Conservation (phyloP, 495 filamentous ascomycete genomes). For the Podospora comata region DNA sequence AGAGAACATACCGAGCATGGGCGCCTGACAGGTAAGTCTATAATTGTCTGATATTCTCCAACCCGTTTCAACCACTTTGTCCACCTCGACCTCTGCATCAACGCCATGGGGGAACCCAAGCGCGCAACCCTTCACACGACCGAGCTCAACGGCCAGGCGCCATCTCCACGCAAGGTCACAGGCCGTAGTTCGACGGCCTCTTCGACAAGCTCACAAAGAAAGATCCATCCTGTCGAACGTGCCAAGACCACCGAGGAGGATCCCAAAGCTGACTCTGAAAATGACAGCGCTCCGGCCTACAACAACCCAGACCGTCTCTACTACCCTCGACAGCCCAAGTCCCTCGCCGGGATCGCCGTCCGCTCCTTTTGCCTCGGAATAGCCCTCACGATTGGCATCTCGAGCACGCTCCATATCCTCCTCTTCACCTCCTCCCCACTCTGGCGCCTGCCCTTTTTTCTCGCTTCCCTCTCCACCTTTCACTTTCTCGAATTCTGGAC, state of each 20-base stretch:
- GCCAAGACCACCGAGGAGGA: not conserved
- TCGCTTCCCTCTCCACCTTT: slow-evolving; percentile 71
- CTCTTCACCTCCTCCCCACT: slow-evolving; percentile 46
- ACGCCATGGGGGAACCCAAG: not conserved
- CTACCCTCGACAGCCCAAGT: slow-evolving; percentile 59
- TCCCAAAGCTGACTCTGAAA: slow-evolving; percentile 27
- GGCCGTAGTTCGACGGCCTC: slow-evolving; percentile 50
- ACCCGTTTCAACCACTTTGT: not conserved
- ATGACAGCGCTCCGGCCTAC: slow-evolving; percentile 32
- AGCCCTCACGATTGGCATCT: slow-evolving; percentile 40
- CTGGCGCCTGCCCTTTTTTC: slow-evolving; percentile 84
- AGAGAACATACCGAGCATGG: slow-evolving; percentile 21
- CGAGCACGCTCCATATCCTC: slow-evolving; percentile 43
- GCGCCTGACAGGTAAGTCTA: slow-evolving; percentile 23
- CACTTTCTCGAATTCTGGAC: slow-evolving; percentile 95
- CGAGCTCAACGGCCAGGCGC: not conserved
- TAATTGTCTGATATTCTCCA: slow-evolving; percentile 3
- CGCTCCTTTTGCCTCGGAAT: slow-evolving; percentile 59
- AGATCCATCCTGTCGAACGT: not conserved
- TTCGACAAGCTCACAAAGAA: slow-evolving; percentile 33
- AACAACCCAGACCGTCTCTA: slow-evolving; percentile 32
- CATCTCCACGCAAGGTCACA: slow-evolving; percentile 3
- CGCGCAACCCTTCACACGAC: not conserved
- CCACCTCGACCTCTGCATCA: not conserved
- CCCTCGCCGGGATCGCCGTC: slow-evolving; percentile 74